These are phyloP conservation scores for Theobroma cacao DNA, from an alignment of 345 rosid genomes.

Conservation along the genomic window DNA sequence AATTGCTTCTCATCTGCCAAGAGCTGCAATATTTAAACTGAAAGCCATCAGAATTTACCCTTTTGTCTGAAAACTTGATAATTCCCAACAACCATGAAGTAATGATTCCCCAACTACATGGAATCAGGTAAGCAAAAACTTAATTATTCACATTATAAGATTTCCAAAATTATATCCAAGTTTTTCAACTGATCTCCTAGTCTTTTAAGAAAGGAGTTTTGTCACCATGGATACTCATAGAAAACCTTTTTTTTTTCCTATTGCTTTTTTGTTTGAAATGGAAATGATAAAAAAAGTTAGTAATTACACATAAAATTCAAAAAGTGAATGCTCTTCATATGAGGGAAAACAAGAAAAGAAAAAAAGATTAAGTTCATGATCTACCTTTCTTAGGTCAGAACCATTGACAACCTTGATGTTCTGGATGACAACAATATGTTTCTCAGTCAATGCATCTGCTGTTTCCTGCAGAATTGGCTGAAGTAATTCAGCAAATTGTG, in stretches of 20 bases:
- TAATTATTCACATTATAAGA: not conserved
- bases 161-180: not conserved
- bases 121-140: not conserved
- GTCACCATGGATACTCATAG: not conserved
- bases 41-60: constrained; percentile 12
- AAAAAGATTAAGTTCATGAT: not conserved
- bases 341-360: not conserved
- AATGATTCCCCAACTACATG: not conserved
- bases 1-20: constrained; percentile 49
- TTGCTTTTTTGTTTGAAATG: no score
- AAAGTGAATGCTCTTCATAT: not conserved
- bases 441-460: constrained; percentile 54
- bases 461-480: constrained; percentile 76
- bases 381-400: constrained; percentile 63
- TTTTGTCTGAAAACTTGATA: not conserved
- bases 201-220: not conserved
- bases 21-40: constrained; percentile 41
- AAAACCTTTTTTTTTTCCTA: not conserved
- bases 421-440: constrained; percentile 45
- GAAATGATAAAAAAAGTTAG: not conserved
- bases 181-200: not conserved
- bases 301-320: not conserved
- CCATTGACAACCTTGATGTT: constrained; percentile 61
- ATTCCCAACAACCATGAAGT: not conserved
- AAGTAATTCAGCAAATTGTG: constrained; percentile 80